phyloP scores from a whole-genome alignment of 106 monocot species.

The Cymbidium sinense region DNA sequence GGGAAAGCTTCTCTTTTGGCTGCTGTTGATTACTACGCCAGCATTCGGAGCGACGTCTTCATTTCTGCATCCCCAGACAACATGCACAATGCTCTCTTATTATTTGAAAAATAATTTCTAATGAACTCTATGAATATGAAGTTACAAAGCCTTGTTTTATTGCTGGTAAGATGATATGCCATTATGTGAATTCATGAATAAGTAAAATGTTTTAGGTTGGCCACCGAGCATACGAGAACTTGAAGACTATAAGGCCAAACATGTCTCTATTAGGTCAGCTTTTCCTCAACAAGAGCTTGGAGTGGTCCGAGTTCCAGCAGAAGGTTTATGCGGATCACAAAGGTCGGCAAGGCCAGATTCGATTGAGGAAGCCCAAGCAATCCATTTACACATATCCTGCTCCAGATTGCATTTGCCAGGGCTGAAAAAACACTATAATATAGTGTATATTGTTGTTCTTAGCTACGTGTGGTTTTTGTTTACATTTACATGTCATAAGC shows the following conservation, averaged over 20 bases:
- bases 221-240: slow-evolving; percentile 59
- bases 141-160: too few relatives aligned
- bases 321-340: slow-evolving; percentile 51
- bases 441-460: too few relatives aligned
- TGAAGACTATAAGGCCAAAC: slow-evolving; percentile 77
- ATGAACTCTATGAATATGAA: too few relatives aligned
- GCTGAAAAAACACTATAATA: not conserved
- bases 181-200: too few relatives aligned
- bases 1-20: slow-evolving; percentile 90
- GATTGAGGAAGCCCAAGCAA: slow-evolving; percentile 57
- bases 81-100: slow-evolving; percentile 99
- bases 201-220: slow-evolving; percentile 32
- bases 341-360: slow-evolving; percentile 48
- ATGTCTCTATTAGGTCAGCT: slow-evolving; percentile 72
- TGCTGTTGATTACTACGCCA: slow-evolving; percentile 88
- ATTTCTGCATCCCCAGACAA: slow-evolving; percentile 97
- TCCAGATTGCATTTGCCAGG: slow-evolving; percentile 83
- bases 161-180: too few relatives aligned
- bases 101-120: too few relatives aligned
- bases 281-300: slow-evolving; percentile 80
- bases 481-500: too few relatives aligned
- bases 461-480: too few relatives aligned
- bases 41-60: slow-evolving; percentile 84
- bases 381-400: slow-evolving; percentile 79
- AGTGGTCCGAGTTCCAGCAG: slow-evolving; percentile 52